Base-by-base conservation (phyloP, 2,329 filamentous ascomycete genomes). In the Stylonectria norvegica region DNA sequence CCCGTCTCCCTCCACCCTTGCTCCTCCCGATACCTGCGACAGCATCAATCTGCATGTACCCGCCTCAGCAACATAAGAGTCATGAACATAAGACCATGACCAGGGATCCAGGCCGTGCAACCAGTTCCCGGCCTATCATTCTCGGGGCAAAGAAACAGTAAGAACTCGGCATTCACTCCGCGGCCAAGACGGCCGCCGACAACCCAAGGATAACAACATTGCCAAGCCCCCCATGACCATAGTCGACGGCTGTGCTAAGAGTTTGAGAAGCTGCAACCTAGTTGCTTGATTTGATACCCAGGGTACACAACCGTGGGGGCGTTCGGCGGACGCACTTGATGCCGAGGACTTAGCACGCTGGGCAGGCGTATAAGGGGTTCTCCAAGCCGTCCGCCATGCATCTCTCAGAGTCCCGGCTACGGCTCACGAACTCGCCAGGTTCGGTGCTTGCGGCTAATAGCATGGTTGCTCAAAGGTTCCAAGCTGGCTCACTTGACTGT, bases 11-110 rank as follows among this genome's bases (percentile, higher is more conserved):
- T n/a, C n/a, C n/a, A n/a, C n/a, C n/a, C n/a, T n/a, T n/a, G n/a
- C n/a, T n/a, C n/a, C n/a, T n/a, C n/a, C n/a, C n/a, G n/a, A n/a
- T n/a, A n/a, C n/a, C n/a, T n/a, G n/a, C n/a, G n/a, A n/a, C n/a
- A n/a, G n/a, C n/a, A n/a, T n/a, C n/a, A n/a, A n/a, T 39, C 46
- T 48, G 36, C 42, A 40, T n/a, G 34, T 36, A 41, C 17, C 43
- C 42, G 46, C 20, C 30, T 39, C 25, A 28, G 25, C 22, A 45
- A 47, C 40, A 29, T 28, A 37, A 54, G 42, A 50, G 38, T 40
- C 36, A 43, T 36, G 40, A 41, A 25, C 39, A 29, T 37, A 18
- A 31, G 40, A 10, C 16, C 36, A 42, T 40, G 30, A 43, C 29
- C 35, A 29, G 20, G 18, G 36, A 18, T 25, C 35, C 25, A 34